Evolutionary conservation across 306 rosid genomes (phyloP), one percentile per base, ranked within the genome.

Genomic region (Vigna hirtella): DNA sequence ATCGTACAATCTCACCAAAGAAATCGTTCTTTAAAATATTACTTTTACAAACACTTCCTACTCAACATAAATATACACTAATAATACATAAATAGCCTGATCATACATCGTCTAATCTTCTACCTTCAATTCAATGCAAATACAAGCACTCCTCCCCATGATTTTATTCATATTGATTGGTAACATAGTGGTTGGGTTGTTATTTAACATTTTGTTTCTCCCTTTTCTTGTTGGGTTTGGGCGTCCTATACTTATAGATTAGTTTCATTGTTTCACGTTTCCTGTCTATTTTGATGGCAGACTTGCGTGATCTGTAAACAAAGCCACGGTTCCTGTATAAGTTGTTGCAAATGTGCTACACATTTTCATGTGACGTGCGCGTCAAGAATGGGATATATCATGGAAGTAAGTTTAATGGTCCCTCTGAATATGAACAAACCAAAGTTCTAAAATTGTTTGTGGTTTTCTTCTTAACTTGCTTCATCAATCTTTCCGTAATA

Each of bases 261-360:
- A 45, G 16, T 0, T 45, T 45, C 69, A 57, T 65, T 11, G 42
- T 40, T 58, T 66, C 43, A 18, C 67, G 32, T 73, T 55, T 79
- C 26, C 53, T 81, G 45, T 64, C 32, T 69, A 50, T 22, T 7
- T 86, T 79, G 87, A 85, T 40, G 77, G 66, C 98, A 92, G 96
- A 83, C 56, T 64, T 95, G 98, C 47, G 90, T 89, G 76, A 89
- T 95, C 62, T 95, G 98, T 78, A 88, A 86, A 81, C 98, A 92
- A 87, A 84, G 57, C 62, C 98, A 95, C 58, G 98, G 98, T 73
- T 88, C 98, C 77, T 95, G 98, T 79, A 81, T 86, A 32, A 86
- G 87, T 64, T 95, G 98, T 85, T 91, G 91, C 96, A 95, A 91
- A 77, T 95, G 98, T 83, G 91, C 93, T 24, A 89, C 98, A n/a